Evolutionary conservation across 805 yeast species (phyloP).

Genomic region (Starmerella ratchasimensis): DNA sequence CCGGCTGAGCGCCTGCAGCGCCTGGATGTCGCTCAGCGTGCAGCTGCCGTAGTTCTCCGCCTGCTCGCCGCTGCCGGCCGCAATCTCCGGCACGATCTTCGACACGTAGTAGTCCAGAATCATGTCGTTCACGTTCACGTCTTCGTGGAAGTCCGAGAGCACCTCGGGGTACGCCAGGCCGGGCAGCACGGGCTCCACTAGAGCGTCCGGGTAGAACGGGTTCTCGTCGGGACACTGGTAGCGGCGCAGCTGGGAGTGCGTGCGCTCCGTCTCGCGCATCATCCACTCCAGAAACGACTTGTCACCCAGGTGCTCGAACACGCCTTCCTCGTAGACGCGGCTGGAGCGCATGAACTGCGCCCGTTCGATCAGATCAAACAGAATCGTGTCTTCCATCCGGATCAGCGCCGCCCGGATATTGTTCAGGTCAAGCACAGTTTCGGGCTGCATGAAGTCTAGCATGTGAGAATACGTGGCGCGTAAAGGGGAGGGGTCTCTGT

Average conservation of each 20-base stretch:
- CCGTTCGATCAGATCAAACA: constrained; percentile 83
- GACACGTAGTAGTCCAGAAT: constrained; percentile 57
- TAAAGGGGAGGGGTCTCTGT: no score
- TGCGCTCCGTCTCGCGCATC: constrained; percentile 55
- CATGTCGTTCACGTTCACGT: constrained; percentile 59
- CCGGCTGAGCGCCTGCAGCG: constrained; percentile 75
- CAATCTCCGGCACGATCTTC: constrained; percentile 60
- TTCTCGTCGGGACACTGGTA: constrained; percentile 90
- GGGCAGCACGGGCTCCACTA: constrained; percentile 64
- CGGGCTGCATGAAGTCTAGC: constrained; percentile 79
- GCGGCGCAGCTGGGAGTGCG: constrained; percentile 70
- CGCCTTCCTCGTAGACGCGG: constrained; percentile 50
- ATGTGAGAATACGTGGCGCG: no score
- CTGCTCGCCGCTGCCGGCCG: constrained; percentile 58
- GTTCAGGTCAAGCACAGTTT: constrained; percentile 60
- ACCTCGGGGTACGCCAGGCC: constrained; percentile 63
- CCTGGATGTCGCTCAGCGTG: constrained; percentile 69
- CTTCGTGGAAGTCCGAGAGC: constrained; percentile 59
- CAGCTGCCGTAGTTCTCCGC: constrained; percentile 80
- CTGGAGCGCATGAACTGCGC: constrained; percentile 73
- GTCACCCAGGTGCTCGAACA: constrained; percentile 46
- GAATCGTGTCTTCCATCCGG: constrained; percentile 92
- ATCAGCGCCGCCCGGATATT: constrained; percentile 77
- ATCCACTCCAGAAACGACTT: constrained; percentile 86
- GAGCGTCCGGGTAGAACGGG: constrained; percentile 66